phyloP scores from a whole-genome alignment of 2,329 filamentous ascomycete species.

The Aspergillus udagawae region DNA sequence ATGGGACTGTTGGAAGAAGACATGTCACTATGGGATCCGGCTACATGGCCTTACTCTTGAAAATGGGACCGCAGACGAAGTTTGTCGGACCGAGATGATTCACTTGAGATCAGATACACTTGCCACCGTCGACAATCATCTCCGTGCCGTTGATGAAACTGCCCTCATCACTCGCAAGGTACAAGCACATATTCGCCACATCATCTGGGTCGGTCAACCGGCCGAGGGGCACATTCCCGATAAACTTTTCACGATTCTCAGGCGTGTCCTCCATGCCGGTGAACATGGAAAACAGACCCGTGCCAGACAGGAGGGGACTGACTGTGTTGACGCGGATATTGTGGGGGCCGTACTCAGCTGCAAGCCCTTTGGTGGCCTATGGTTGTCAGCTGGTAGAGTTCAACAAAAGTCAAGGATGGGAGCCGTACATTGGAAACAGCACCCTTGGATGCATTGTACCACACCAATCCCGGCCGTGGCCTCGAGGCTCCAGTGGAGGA shows the following conservation, averaged over 20 bases:
- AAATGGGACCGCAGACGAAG: neutral
- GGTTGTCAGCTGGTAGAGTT: neutral
- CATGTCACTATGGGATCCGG: constrained; percentile 27
- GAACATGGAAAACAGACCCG: constrained; percentile 54
- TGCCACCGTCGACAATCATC: constrained; percentile 60
- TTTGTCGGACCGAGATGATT: neutral
- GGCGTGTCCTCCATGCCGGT: constrained; percentile 42
- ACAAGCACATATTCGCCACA: constrained; percentile 67
- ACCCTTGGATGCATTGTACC: constrained; percentile 45
- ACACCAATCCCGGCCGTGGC: constrained; percentile 42
- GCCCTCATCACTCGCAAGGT: constrained; percentile 67
- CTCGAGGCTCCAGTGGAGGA: constrained; percentile 41
- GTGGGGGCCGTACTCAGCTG: constrained; percentile 67
- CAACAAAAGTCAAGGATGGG: neutral
- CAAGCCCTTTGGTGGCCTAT: constrained; percentile 62
- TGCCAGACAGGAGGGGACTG: constrained; percentile 64
- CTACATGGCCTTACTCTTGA: constrained; percentile 5
- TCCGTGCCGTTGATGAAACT: constrained; percentile 70
- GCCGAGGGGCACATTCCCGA: constrained; percentile 43
- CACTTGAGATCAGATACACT: constrained; percentile 27
- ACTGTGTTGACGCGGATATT: constrained; percentile 71
- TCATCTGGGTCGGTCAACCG: constrained; percentile 50
- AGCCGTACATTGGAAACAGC: constrained; percentile 41
- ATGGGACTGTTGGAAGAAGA: constrained; percentile 64
- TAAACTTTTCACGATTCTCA: constrained; percentile 43